A percentile compares a stretch with the other conserved stretches of the same genome.
Evolutionary conservation across 345 rosid genomes (phyloP).

Genomic region (Hevea brasiliensis): DNA sequence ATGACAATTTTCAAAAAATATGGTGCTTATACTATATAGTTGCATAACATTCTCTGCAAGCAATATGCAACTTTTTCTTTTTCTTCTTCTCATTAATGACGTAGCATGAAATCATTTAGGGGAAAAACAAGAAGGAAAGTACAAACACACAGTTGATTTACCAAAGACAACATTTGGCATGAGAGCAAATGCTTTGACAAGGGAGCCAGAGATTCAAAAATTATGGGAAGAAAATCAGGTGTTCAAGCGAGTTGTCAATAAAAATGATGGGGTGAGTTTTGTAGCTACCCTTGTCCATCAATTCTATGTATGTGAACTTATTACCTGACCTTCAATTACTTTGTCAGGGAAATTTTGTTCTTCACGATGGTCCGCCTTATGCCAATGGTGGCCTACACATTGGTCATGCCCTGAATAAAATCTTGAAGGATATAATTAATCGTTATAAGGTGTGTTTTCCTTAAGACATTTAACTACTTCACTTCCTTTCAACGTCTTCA

Average conservation of each 20-base stretch:
- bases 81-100: not conserved
- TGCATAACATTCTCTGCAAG: too few relatives aligned
- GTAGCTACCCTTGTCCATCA: conserved; percentile 10
- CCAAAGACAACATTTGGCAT: conserved; percentile 84
- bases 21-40: not conserved
- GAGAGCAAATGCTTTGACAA: conserved; percentile 81
- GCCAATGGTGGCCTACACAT: conserved; percentile 93
- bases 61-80: conserved; percentile 1
- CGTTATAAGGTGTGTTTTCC: conserved; percentile 70
- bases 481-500: not conserved
- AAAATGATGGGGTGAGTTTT: conserved; percentile 71
- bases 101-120: conserved; percentile 45
- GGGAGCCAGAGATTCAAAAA: conserved; percentile 95
- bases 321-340: conserved; percentile 33
- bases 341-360: conserved; percentile 73
- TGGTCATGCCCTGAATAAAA: conserved; percentile 97
- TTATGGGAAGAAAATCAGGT: conserved; percentile 84
- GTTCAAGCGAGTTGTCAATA: conserved; percentile 68
- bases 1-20: not conserved
- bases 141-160: conserved; percentile 86
- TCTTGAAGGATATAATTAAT: conserved; percentile 89
- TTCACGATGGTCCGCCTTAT: conserved; percentile 98
- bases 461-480: conserved; percentile 6
- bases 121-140: conserved; percentile 79
- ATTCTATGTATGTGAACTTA: conserved; percentile 21